Base-by-base conservation (phyloP, 495 filamentous ascomycete genomes). In the Penicillium steckii region DNA sequence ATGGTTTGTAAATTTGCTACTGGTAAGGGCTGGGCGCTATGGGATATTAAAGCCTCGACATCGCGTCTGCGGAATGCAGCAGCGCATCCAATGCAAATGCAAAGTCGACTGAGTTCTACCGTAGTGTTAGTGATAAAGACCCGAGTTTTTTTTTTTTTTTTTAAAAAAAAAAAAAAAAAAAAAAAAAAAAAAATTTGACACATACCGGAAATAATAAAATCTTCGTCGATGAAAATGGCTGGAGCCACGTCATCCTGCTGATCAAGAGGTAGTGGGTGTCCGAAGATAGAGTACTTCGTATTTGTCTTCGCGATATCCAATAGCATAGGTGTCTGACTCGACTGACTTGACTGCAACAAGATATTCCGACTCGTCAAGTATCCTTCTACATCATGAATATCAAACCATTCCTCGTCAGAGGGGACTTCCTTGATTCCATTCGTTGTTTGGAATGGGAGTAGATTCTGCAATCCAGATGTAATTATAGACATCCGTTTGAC, bases 321-420 rank as follows among this genome's bases (percentile, higher is more conserved):
- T 3, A 18, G 15, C n/a, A 7, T 15, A 18, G 33, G 1, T 15
- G 13, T 37, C 13, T 7, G 8, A 46, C 15, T 13, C 25, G 15
- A 29, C 13, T 27, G 25, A 13, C 30, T 27, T 9, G 24, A 29
- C 18, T 41, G 1, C 29, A 47, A 8, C 10, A 29, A 3, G 12
- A 61, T 54, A 0, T 46, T 43, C 19, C 53, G 25, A 8, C 38
- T 48, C 15, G 45, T 17, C 41, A 62, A 17, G 33, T 44, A 62
- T 23, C 60, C 40, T 35, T 62, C 56, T 9, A 62, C 33, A 48
- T 62, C 60, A 30, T 56, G 48, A 15, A 59, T 49, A 46, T 62
- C 60, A 22, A 62, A 62, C 55, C 55, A 62, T 40, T 59, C 24
- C 25, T 62, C 56, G 19, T 62, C 52, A 12, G 43, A 55, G 29